These are phyloP conservation scores for Ascoidea rubescens DNA, from an alignment of 805 yeast species.

Conservation along the genomic window DNA sequence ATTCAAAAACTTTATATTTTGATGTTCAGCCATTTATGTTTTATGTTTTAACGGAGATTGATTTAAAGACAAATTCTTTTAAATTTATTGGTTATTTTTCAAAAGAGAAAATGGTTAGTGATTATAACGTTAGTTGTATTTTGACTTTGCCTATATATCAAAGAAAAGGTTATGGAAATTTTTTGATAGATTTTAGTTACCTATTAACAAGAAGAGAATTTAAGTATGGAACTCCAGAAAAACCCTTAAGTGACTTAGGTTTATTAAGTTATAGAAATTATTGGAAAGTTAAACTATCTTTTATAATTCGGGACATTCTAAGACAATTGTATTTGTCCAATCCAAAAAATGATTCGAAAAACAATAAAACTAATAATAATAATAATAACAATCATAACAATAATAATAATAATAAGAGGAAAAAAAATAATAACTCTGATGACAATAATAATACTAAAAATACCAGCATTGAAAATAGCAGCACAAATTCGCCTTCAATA, in stretches of 20 bases:
- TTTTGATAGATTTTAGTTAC: slow-evolving; percentile 83
- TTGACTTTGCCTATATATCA: slow-evolving; percentile 81
- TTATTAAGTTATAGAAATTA: slow-evolving; percentile 72
- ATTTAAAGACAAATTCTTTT: slow-evolving; percentile 28
- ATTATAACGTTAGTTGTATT: slow-evolving; percentile 82
- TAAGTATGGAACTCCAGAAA: slow-evolving; percentile 86
- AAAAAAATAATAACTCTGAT: too few relatives aligned
- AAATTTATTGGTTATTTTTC: slow-evolving; percentile 93
- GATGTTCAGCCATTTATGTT: slow-evolving; percentile 94
- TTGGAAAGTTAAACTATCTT: slow-evolving; percentile 64
- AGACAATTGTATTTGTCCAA: neutral
- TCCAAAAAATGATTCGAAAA: neutral
- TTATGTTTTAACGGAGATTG: slow-evolving; percentile 67
- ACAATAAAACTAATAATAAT: neutral
- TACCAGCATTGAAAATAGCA: too few relatives aligned
- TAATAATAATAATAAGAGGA: neutral
- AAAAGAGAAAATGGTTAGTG: slow-evolving; percentile 65
- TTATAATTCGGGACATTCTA: slow-evolving; percentile 20
- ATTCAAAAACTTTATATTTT: slow-evolving; percentile 83
- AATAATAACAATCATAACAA: too few relatives aligned
- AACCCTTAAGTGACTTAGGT: slow-evolving; percentile 83
- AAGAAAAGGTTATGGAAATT: slow-evolving; percentile 77
- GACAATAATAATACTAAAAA: neutral
- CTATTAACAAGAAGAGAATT: slow-evolving; percentile 60
- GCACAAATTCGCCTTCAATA: neutral